These are phyloP conservation scores for Geotrichum histeridarum DNA, from an alignment of 1,139 yeast genomes.

Conservation along the genomic window DNA sequence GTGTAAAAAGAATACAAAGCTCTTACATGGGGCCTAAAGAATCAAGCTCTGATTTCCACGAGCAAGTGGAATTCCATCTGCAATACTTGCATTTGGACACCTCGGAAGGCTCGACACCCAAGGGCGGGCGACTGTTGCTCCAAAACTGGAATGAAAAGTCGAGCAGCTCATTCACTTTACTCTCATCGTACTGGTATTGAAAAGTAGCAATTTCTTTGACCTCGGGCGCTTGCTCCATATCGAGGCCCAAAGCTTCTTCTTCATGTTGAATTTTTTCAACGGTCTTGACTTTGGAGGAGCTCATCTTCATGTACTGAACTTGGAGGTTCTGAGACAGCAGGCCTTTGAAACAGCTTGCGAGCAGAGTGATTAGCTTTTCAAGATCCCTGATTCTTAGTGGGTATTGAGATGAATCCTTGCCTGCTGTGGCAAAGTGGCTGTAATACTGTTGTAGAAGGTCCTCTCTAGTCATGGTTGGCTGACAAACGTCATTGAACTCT, in stretches of 20 bases:
- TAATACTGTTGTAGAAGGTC: too few relatives aligned
- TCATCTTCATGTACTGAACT: constrained; percentile 9
- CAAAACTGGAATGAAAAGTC: constrained; percentile 30
- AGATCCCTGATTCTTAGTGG: neutral
- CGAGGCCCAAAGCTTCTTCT: too few relatives aligned
- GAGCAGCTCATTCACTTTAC: constrained; percentile 22
- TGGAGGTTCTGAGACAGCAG: neutral
- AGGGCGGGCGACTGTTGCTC: constrained; percentile 28
- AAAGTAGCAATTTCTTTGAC: constrained; percentile 20
- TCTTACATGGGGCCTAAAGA: neutral
- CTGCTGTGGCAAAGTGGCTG: too few relatives aligned
- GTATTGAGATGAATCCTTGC: neutral
- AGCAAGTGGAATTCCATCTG: constrained; percentile 22
- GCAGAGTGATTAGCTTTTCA: neutral
- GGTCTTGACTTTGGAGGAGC: neutral
- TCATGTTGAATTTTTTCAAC: neutral
- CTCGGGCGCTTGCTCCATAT: neutral
- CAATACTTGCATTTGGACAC: constrained; percentile 26
- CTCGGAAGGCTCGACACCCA: constrained; percentile 28
- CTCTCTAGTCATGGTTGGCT: too few relatives aligned
- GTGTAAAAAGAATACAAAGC: too few relatives aligned
- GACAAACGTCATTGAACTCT: too few relatives aligned
- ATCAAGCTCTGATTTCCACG: constrained; percentile 22
- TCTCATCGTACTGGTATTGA: constrained; percentile 25
- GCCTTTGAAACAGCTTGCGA: neutral